Percentiles rank a stretch among this genome's conserved stretches.
These are phyloP conservation scores for Cercospora citrullina DNA, from an alignment of 2,329 filamentous ascomycete species.

Conservation along the genomic window DNA sequence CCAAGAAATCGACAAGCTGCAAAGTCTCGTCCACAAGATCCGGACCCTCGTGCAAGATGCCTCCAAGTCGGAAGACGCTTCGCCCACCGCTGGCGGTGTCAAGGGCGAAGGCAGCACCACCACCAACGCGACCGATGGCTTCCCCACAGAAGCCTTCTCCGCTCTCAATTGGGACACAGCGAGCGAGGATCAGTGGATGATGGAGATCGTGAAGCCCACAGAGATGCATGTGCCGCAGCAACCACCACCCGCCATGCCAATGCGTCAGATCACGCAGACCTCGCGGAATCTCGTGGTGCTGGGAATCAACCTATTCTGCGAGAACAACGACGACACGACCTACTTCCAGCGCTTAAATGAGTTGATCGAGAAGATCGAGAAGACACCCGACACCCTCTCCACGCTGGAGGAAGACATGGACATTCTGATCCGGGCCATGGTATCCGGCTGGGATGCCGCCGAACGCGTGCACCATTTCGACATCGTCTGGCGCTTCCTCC, in stretches of 20 bases:
- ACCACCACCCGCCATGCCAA: neutral
- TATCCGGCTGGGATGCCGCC: conserved; percentile 26
- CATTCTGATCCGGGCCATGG: conserved; percentile 26
- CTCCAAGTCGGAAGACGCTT: conserved; percentile 19
- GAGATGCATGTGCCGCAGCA: neutral
- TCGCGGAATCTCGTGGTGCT: conserved; percentile 27
- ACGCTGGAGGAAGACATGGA: conserved; percentile 24
- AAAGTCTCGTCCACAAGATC: conserved; percentile 27
- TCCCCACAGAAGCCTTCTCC: conserved; percentile 11
- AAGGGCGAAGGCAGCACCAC: conserved; percentile 18
- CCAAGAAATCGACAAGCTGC: conserved; percentile 29
- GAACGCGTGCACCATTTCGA: conserved; percentile 29
- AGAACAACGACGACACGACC: conserved; percentile 24
- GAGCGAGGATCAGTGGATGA: conserved; percentile 25
- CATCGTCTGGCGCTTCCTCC: conserved; percentile 29
- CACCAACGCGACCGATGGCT: conserved; percentile 9
- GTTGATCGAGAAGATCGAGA: conserved; percentile 24
- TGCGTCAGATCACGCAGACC: conserved; percentile 3
- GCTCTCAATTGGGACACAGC: conserved; percentile 16
- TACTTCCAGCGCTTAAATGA: conserved; percentile 26
- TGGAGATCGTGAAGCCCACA: conserved; percentile 11
- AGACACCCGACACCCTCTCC: conserved; percentile 25
- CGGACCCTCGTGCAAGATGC: conserved; percentile 27
- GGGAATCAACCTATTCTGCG: conserved; percentile 24
- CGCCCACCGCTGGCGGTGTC: conserved; percentile 1